phyloP scores from a whole-genome alignment of 2,329 filamentous ascomycete species.

The Nigrospora sphaerica region DNA sequence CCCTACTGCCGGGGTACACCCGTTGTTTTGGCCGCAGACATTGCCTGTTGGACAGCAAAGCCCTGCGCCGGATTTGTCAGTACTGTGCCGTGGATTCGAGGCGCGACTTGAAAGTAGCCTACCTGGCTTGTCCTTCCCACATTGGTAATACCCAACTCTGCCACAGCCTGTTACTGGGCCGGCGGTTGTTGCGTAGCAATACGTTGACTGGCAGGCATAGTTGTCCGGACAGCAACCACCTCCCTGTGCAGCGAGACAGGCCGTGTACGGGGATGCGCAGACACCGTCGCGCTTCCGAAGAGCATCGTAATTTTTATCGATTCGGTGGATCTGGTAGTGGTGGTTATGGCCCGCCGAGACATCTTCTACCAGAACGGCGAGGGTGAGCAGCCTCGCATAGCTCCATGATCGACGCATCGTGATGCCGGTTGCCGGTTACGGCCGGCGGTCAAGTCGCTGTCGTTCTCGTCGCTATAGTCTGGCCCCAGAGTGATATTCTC shows the following conservation, averaged over 20 bases:
- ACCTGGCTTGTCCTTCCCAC: constrained; percentile 11
- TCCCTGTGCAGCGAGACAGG: constrained; percentile 15
- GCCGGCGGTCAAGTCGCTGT: too few species aligned
- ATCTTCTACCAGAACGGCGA: constrained; percentile 7
- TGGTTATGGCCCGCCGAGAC: constrained; percentile 5
- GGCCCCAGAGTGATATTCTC: too few species aligned
- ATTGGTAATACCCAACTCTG: constrained; percentile 29
- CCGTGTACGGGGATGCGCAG: constrained; percentile 13
- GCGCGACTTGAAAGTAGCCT: background rate
- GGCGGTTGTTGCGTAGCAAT: constrained; percentile 39
- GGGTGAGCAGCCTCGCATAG: constrained; percentile 7
- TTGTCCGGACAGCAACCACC: constrained; percentile 41
- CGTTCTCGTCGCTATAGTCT: too few species aligned
- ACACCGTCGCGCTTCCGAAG: constrained; percentile 17
- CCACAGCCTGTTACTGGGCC: constrained; percentile 30
- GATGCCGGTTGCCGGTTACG: background rate
- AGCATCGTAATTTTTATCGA: constrained; percentile 15
- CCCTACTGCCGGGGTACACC: constrained; percentile 38
- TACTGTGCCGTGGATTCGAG: background rate
- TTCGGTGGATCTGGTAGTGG: constrained; percentile 13
- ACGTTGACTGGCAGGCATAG: constrained; percentile 39
- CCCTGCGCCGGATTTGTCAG: constrained; percentile 18
- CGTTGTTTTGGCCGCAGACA: constrained; percentile 28
- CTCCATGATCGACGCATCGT: constrained; percentile 12
- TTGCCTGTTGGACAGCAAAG: constrained; percentile 39